These are phyloP conservation scores for Morella rubra DNA, from an alignment of 306 rosid species.

Conservation along the genomic window DNA sequence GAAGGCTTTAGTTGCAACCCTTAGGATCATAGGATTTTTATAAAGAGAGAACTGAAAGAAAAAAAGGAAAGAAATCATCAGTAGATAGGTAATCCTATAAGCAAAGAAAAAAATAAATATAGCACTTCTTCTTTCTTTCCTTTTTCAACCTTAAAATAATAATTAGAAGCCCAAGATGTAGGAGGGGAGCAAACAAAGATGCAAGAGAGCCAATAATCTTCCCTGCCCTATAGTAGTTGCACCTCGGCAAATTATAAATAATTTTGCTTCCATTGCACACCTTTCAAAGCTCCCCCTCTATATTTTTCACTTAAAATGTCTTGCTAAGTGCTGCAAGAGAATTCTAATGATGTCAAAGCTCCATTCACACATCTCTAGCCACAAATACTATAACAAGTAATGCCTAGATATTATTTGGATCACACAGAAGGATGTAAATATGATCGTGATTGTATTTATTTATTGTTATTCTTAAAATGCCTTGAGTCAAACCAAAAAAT, in stretches of 20 bases:
- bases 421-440: not conserved
- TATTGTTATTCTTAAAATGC: too few species aligned
- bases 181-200: slow-evolving; percentile 6
- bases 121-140: too few species aligned
- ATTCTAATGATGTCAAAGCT: slow-evolving; percentile 35
- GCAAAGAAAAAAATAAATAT: too few species aligned
- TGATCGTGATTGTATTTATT: too few species aligned
- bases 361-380: not conserved
- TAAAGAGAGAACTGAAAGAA: too few species aligned
- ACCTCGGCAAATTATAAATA: slow-evolving; percentile 96
- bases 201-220: slow-evolving; percentile 5
- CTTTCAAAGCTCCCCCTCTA: slow-evolving; percentile 87
- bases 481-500: too few species aligned
- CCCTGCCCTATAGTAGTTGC: slow-evolving; percentile 94
- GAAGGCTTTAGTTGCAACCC: too few species aligned
- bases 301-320: slow-evolving; percentile 85
- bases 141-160: too few species aligned
- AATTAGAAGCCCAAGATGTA: too few species aligned
- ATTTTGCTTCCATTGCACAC: slow-evolving; percentile 99
- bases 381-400: slow-evolving; percentile 11
- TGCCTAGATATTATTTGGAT: slow-evolving; percentile 12
- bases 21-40: too few species aligned
- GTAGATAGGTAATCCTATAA: too few species aligned
- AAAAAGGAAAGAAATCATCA: too few species aligned
- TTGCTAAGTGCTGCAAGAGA: slow-evolving; percentile 75